These are phyloP conservation scores for Yamadazyma paraphyllophila DNA, from an alignment of 805 yeast species.

Conservation along the genomic window DNA sequence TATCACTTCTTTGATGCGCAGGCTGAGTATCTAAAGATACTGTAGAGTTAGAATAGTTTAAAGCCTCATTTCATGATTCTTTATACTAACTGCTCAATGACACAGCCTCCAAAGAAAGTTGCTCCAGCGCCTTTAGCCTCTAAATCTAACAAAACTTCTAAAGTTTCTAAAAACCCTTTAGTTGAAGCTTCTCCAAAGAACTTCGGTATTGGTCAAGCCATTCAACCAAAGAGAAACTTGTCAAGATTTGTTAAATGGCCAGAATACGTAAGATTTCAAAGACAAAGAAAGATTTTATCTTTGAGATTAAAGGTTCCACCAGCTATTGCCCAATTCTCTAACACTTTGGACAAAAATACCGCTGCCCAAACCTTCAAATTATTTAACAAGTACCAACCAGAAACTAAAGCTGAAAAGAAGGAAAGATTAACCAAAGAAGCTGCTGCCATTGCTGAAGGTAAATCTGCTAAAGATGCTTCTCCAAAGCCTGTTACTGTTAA, in stretches of 20 bases:
- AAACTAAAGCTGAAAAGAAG: constrained; percentile 95
- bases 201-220: constrained; percentile 94
- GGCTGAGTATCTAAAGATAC: constrained; percentile 43
- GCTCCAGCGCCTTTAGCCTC: constrained; percentile 48
- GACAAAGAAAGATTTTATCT: constrained; percentile 95
- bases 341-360: constrained; percentile 97
- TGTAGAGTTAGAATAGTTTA: constrained; percentile 34
- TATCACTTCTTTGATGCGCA: constrained; percentile 39
- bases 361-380: constrained; percentile 96
- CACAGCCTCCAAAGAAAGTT: constrained; percentile 56
- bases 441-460: constrained; percentile 97
- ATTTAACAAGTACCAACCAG: constrained; percentile 99
- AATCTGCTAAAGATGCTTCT: constrained; percentile 93
- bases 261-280: constrained; percentile 95
- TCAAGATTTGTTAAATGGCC: constrained; percentile 99
- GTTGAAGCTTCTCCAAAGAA: constrained; percentile 86
- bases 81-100: constrained; percentile 42
- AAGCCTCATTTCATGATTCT: constrained; percentile 9
- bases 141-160: constrained; percentile 23
- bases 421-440: constrained; percentile 99
- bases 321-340: constrained; percentile 93
- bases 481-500: constrained; percentile 96
- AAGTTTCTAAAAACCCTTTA: constrained; percentile 69
- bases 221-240: constrained; percentile 96
- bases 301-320: constrained; percentile 99